Evolutionary conservation across 2,329 filamentous ascomycete genomes (phyloP).

Genomic region (Claviceps fusiformis): DNA sequence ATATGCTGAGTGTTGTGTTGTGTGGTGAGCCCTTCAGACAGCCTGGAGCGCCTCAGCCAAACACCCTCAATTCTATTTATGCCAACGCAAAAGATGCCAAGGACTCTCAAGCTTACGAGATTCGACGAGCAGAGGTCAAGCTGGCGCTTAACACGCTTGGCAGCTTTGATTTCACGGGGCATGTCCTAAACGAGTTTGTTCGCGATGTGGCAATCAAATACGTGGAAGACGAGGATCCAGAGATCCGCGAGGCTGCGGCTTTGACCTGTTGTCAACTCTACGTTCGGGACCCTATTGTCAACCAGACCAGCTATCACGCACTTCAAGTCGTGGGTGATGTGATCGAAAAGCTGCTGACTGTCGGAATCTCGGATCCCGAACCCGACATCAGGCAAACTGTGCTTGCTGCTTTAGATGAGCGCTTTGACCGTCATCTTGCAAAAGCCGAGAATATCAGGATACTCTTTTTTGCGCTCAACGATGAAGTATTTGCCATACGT

Average conservation of each 20-base stretch:
- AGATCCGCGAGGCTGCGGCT: constrained; percentile 86
- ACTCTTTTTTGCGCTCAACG: constrained; percentile 87
- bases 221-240: constrained; percentile 87
- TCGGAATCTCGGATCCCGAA: constrained; percentile 85
- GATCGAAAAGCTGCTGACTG: constrained; percentile 89
- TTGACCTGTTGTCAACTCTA: constrained; percentile 97
- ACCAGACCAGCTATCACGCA: constrained; percentile 93
- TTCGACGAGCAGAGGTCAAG: constrained; percentile 74
- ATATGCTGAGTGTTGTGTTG: constrained; percentile 88
- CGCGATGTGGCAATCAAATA: constrained; percentile 97
- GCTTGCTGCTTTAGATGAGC: constrained; percentile 74
- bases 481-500: constrained; percentile 82
- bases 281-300: constrained; percentile 90
- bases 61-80: constrained; percentile 67
- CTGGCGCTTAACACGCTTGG: constrained; percentile 87
- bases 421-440: constrained; percentile 92
- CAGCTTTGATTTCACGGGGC: constrained; percentile 91
- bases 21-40: constrained; percentile 87
- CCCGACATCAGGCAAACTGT: constrained; percentile 81
- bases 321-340: constrained; percentile 96
- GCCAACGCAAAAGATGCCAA: constrained; percentile 80
- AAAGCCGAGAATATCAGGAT: constrained; percentile 96
- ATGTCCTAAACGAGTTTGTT: constrained; percentile 95
- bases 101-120: constrained; percentile 68
- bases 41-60: constrained; percentile 73